These are phyloP conservation scores for Borealophlyctis nickersoniae DNA, from an alignment of 192 early-diverging fungal genomes.

Conservation along the genomic window DNA sequence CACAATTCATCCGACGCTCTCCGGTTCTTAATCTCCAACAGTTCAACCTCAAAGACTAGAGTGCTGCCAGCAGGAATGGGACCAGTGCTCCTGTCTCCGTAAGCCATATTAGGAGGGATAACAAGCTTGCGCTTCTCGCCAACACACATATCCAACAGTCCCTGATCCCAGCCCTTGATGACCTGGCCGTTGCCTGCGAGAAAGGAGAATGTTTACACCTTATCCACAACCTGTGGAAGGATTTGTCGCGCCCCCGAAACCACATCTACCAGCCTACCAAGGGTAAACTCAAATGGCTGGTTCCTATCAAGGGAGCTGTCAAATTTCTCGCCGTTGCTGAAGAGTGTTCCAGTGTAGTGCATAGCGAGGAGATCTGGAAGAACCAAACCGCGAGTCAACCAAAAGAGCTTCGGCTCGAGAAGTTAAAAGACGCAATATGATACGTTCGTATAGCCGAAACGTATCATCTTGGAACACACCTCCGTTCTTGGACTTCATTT, in stretches of 20 bases:
- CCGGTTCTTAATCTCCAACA: too few relatives aligned
- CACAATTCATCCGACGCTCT: too few relatives aligned
- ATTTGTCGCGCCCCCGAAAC: constrained; percentile 7
- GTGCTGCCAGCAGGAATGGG: constrained; percentile 49
- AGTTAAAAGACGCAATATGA: neutral
- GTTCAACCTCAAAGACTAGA: constrained; percentile 77
- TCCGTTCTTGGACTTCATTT: constrained; percentile 38
- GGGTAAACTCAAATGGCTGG: constrained; percentile 66
- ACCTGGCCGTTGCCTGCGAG: constrained; percentile 55
- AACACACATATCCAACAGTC: constrained; percentile 69
- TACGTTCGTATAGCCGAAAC: too few relatives aligned
- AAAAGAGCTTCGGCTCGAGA: neutral
- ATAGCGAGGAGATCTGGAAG: constrained; percentile 57
- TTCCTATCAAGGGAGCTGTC: constrained; percentile 67
- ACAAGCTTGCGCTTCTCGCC: constrained; percentile 74
- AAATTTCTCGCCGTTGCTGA: constrained; percentile 63
- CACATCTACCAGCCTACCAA: too few relatives aligned
- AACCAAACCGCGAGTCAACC: neutral
- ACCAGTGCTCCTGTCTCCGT: constrained; percentile 53
- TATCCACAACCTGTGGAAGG: neutral
- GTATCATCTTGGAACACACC: constrained; percentile 14
- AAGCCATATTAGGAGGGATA: constrained; percentile 62
- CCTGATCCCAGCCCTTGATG: constrained; percentile 83
- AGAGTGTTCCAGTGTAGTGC: constrained; percentile 79
- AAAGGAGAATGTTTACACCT: constrained; percentile 50